These are phyloP conservation scores for thale cress (Arabidopsis thaliana) DNA, from an alignment of 345 rosid species.

Conservation along the genomic window DNA sequence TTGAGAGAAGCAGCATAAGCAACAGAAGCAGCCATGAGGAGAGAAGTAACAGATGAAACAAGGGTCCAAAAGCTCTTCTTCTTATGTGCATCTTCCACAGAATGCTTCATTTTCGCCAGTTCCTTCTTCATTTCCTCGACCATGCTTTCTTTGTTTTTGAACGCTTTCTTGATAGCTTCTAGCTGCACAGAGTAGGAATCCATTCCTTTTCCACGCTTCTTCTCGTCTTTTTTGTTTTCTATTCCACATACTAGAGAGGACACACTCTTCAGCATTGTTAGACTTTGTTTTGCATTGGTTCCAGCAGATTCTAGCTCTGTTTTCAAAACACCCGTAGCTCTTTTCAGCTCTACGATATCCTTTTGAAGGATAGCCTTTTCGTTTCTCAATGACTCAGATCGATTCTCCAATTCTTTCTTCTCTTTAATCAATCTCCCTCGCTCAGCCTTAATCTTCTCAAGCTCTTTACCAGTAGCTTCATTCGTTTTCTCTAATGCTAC, in stretches of 20 bases:
- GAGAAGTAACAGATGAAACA: constrained; percentile 74
- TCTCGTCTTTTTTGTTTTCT: constrained; percentile 39
- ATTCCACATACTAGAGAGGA: constrained; percentile 51
- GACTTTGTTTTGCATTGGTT: constrained; percentile 47
- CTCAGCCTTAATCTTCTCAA: constrained; percentile 49
- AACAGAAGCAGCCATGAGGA: constrained; percentile 66
- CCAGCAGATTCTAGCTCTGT: constrained; percentile 54
- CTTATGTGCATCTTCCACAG: constrained; percentile 58
- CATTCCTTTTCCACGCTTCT: constrained; percentile 46
- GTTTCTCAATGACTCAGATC: constrained; percentile 42
- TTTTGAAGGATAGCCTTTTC: constrained; percentile 57
- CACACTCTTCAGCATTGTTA: constrained; percentile 60
- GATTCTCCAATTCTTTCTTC: constrained; percentile 53
- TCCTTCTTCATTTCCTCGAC: constrained; percentile 67
- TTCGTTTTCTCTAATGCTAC: constrained; percentile 53
- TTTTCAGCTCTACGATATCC: constrained; percentile 55
- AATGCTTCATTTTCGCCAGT: constrained; percentile 56
- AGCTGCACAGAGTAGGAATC: constrained; percentile 52
- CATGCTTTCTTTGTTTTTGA: constrained; percentile 57
- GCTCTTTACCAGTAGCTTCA: constrained; percentile 47
- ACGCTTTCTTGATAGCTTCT: constrained; percentile 67
- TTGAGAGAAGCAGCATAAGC: constrained; percentile 64
- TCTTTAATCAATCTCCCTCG: constrained; percentile 47
- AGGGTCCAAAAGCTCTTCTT: constrained; percentile 70
- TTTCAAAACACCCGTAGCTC: constrained; percentile 46